Evolutionary conservation across 2,329 filamentous ascomycete species (phyloP), one percentile per base, ranked within the genome.

Genomic region (Onygenales sp.): DNA sequence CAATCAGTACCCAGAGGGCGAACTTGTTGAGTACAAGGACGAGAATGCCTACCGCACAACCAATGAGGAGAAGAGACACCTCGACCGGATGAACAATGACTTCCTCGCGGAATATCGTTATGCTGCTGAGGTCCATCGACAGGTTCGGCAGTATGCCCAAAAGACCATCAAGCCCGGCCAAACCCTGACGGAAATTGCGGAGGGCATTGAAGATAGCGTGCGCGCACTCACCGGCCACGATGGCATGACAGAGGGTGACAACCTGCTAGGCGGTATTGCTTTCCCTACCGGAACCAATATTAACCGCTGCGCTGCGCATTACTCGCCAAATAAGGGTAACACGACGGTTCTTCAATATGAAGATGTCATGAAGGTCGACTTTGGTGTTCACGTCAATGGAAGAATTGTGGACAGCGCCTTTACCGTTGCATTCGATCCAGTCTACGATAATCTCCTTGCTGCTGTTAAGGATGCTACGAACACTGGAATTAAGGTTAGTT

Each of bases 281-380:
- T 95, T 95, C 72, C 89, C 89, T 5, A 89, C 85, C 21, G 89
- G 89, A 51, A 75, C 94, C 52, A 90, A 86, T 66, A 77, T 93
- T 60, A 91, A 95, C 72, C 83, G 93, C 67, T 88, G 87, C 63
- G 88, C 88, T 1, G 89, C 89, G 3, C 89, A 94, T 72, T 94
- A 87, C 69, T 91, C 85, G 7, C 89, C 89, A 8, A 95, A 94
- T 66, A 85, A 87, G 1, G 89, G 89, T 53, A 93, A 93, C 72
- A 94, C 91, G 60, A 82, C 81, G 66, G 72, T 84, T 14, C 65
- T 87, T 56, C 75, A 82, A 55, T 72, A 85, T 58, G 76, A 82
- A 49, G 83, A 87, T 70, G 84, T 87, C 39, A 82, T 87, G 81
- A 87, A 86, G 67, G 82, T 87, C 46, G 84, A 87, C 68, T 86